A percentile compares a stretch with the other conserved stretches of the same genome.
phyloP scores from a whole-genome alignment of 495 filamentous ascomycete species.

The Xylaria sp. region DNA sequence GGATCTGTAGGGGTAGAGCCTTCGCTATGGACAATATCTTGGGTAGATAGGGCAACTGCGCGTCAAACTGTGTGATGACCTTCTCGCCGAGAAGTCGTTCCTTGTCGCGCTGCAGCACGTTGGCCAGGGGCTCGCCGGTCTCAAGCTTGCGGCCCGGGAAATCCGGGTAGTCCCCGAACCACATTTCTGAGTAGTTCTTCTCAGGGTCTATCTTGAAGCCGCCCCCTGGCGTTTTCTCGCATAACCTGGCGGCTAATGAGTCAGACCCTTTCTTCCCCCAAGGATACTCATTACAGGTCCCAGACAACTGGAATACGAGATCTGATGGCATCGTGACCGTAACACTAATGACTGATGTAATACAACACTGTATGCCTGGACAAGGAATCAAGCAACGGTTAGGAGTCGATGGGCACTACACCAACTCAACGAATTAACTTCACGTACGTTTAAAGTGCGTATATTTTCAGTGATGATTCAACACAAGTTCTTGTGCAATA shows the following conservation, averaged over 20 bases:
- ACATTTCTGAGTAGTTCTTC: conserved; percentile 71
- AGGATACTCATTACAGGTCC: conserved; percentile 62
- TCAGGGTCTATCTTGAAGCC: conserved; percentile 75
- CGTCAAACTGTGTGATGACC: conserved; percentile 67
- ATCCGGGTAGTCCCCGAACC: conserved; percentile 82
- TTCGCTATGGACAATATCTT: conserved; percentile 83
- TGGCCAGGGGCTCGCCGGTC: conserved; percentile 68
- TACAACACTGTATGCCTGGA: background rate
- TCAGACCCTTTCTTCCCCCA: conserved; percentile 76
- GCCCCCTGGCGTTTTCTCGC: conserved; percentile 68
- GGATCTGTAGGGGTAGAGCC: conserved; percentile 82
- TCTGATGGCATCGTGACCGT: conserved; percentile 32
- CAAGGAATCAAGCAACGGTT: background rate
- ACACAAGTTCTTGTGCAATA: too few relatives aligned
- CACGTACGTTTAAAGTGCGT: background rate
- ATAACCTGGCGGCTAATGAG: conserved; percentile 73
- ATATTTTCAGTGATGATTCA: background rate
- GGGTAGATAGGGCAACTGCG: conserved; percentile 75
- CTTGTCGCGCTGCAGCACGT: conserved; percentile 69
- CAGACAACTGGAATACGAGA: conserved; percentile 58
- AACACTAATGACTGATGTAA: background rate
- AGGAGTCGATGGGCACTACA: background rate
- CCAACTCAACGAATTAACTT: background rate
- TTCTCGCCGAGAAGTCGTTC: conserved; percentile 68
- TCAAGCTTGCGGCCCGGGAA: conserved; percentile 68